Evolutionary conservation across 2,329 filamentous ascomycete genomes (phyloP).

Genomic region (Colletotrichum lini): DNA sequence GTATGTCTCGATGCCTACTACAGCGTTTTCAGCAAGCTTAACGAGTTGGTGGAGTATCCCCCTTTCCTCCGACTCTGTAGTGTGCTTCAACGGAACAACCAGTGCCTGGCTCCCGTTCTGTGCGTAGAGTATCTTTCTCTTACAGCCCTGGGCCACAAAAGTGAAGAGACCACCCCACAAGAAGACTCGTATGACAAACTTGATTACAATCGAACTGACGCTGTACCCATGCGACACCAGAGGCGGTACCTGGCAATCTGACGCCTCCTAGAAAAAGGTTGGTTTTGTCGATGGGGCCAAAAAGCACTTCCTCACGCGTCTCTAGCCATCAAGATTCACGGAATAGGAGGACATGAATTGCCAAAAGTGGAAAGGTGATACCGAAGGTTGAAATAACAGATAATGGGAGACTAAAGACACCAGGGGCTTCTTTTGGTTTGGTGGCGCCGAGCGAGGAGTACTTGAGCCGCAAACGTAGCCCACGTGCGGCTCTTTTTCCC

Average conservation of each 20-base stretch:
- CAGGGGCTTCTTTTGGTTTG: no score
- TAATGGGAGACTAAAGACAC: no score
- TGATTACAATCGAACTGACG: neutral
- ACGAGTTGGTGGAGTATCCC: neutral
- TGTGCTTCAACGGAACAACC: neutral
- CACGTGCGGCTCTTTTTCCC: no score
- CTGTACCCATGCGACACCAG: neutral
- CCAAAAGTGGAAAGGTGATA: no score
- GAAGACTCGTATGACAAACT: neutral
- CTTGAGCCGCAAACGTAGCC: no score
- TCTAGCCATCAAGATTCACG: no score
- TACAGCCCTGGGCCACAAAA: neutral
- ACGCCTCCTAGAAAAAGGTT: neutral
- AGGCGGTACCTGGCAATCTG: neutral
- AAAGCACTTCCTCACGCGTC: no score
- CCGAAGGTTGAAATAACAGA: no score
- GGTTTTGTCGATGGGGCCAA: no score
- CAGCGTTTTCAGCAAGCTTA: neutral
- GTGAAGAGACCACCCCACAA: conserved; percentile 3
- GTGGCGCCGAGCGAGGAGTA: no score
- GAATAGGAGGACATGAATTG: no score
- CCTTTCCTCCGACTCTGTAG: neutral
- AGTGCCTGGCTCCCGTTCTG: no score
- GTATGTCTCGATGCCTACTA: neutral
- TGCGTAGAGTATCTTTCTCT: neutral